Conservation (phyloP, 371 early-diverging fungal genomes). For the Haplosporangium sp. region DNA sequence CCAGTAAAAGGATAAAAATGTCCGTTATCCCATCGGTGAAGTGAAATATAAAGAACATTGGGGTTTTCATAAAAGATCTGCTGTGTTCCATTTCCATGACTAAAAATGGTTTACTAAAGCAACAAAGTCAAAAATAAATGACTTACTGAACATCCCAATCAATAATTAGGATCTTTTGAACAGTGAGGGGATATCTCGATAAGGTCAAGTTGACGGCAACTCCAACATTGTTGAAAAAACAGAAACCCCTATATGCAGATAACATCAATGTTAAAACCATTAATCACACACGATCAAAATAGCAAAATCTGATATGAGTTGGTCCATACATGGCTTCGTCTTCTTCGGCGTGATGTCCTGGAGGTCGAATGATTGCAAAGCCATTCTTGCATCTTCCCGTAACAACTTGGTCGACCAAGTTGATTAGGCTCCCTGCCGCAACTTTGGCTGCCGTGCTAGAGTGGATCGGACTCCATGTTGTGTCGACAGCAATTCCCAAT, state of each 20-base stretch:
- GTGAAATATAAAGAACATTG: slow-evolving; percentile 73
- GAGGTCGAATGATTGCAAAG: slow-evolving; percentile 74
- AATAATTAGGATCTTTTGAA: slow-evolving; percentile 69
- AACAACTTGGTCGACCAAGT: slow-evolving; percentile 65
- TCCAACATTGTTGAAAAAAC: slow-evolving; percentile 78
- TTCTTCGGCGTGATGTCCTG: slow-evolving; percentile 78
- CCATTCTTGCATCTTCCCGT: slow-evolving; percentile 70
- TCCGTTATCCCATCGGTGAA: slow-evolving; percentile 76
- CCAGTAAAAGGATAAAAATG: slow-evolving; percentile 73
- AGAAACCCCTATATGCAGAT: slow-evolving; percentile 63
- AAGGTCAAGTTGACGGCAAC: slow-evolving; percentile 68
- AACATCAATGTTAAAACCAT: background rate
- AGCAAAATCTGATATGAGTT: background rate
- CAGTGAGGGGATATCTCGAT: slow-evolving; percentile 60
- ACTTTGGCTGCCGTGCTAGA: slow-evolving; percentile 66
- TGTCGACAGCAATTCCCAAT: slow-evolving; percentile 69
- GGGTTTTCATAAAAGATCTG: slow-evolving; percentile 75
- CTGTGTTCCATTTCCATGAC: slow-evolving; percentile 77
- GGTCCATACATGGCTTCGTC: slow-evolving; percentile 66
- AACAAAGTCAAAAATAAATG: background rate
- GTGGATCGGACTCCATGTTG: slow-evolving; percentile 68
- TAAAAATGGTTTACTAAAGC: slow-evolving; percentile 8
- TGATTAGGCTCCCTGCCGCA: slow-evolving; percentile 68
- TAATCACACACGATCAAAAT: background rate
- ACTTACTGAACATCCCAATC: slow-evolving; percentile 81